Evolutionary conservation across 2,329 filamentous ascomycete genomes (phyloP), one percentile per base, ranked within the genome.

Genomic region (Apiospora kogelbergensis): DNA sequence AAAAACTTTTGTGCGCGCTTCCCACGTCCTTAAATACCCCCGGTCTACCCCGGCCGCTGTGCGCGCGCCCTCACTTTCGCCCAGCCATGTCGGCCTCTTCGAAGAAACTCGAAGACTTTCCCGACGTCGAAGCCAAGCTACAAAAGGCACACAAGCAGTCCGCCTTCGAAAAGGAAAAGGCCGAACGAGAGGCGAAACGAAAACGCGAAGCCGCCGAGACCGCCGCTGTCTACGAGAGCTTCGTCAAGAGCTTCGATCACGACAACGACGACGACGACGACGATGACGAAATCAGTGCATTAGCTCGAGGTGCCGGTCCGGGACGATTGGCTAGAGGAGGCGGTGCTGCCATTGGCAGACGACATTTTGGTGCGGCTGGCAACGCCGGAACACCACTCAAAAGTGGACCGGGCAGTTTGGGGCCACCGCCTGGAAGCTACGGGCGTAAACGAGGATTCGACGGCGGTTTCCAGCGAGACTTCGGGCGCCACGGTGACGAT

Each of bases 131-230:
- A 68, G 87, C 90, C 66, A 97, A 97, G 80, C 89, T 96, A 66
- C 89, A 91, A 68, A 93, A 93, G 65, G 90, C 93, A 0, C 87
- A 90, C 71, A 96, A 95, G 81, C 93, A 96, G 78, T 97, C 94
- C 24, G 86, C 92, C 33, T 97, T 97, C 78, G 95, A 97, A 82
- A 91, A 91, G 74, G 93, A 97, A 79, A 94, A 93, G 79, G 93
- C 93, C 70, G 94, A 97, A 78, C 93, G 93, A 68, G 94, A 97
- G 83, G 94, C 93, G 30, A 97, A 97, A 82, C 90, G 93, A 70
- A 87, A 89, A 74, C 88, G 93, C 73, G 95, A 97, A 80, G 92
- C 91, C 76, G 93, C 91, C 73, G 95, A 97, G 81, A 97, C 93
- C 7, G 93, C 92, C 26, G 94, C 93, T 30, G 93, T 94, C 0